phyloP scores from a whole-genome alignment of 495 filamentous ascomycete species.

The Podospora conica region DNA sequence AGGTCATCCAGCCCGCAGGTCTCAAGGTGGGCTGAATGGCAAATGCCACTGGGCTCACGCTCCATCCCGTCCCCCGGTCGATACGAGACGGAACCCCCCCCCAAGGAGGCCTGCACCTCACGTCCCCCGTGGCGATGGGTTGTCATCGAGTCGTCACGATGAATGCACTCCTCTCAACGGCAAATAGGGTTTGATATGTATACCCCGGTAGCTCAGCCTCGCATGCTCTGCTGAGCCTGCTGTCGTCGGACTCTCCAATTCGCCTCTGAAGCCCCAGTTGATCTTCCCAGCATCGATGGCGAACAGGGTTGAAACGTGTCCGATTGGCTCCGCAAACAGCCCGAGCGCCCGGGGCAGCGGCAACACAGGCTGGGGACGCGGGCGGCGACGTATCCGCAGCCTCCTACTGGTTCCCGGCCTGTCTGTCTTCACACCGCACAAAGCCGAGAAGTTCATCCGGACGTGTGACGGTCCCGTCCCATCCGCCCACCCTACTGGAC shows the following conservation, averaged over 20 bases:
- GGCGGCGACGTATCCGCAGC: conserved; percentile 5
- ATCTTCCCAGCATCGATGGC: background rate
- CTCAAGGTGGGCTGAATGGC: no score
- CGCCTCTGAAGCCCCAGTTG: conserved; percentile 2
- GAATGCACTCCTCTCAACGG: background rate
- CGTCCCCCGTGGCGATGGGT: background rate
- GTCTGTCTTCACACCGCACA: conserved; percentile 8
- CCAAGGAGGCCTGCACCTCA: background rate
- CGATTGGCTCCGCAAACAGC: conserved; percentile 5
- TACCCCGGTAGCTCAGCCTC: background rate
- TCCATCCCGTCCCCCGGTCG: background rate
- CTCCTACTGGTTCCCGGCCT: conserved; percentile 7
- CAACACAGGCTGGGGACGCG: conserved; percentile 9
- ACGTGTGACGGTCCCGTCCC: no score
- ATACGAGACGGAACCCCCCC: background rate
- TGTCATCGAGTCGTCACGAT: background rate
- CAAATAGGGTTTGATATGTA: background rate
- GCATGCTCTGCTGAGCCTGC: background rate
- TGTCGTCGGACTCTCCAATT: background rate
- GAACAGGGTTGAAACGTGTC: background rate
- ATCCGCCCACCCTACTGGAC: background rate
- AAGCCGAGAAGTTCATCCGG: conserved; percentile 5
- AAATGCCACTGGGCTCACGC: background rate
- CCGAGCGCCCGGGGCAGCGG: conserved; percentile 14
- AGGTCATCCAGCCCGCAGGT: background rate